phyloP scores from a whole-genome alignment of 1,284 basidiomycete genomes.

The Sanghuangporus weigelae region DNA sequence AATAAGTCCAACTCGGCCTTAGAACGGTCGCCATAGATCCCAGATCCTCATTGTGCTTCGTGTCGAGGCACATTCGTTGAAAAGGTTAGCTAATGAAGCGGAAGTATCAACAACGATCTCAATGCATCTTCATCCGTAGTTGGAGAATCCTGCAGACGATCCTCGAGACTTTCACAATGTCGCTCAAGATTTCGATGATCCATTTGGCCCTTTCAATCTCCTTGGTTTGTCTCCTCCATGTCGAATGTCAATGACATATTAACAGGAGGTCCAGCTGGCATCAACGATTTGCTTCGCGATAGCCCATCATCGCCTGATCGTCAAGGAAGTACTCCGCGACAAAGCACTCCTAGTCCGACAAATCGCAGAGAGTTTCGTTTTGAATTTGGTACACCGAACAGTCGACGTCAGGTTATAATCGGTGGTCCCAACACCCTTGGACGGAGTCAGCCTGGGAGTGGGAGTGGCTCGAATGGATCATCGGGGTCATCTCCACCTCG shows the following conservation, averaged over 20 bases:
- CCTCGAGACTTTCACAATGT: slow-evolving; percentile 54
- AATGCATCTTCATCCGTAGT: slow-evolving; percentile 34
- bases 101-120: slow-evolving; percentile 1
- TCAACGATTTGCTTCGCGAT: slow-evolving; percentile 5
- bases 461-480: slow-evolving; percentile 17
- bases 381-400: slow-evolving; percentile 33
- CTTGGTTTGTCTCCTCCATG: background rate
- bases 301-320: background rate
- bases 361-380: slow-evolving; percentile 30
- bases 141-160: slow-evolving; percentile 68
- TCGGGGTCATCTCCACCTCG: slow-evolving; percentile 19
- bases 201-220: background rate
- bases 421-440: slow-evolving; percentile 35
- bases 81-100: slow-evolving; percentile 41
- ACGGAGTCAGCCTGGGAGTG: slow-evolving; percentile 19
- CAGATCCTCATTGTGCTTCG: slow-evolving; percentile 70
- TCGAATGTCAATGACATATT: background rate
- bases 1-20: background rate
- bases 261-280: background rate
- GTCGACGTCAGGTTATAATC: slow-evolving; percentile 38
- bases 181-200: slow-evolving; percentile 17
- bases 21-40: slow-evolving; percentile 40
- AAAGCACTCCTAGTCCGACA: slow-evolving; percentile 24
- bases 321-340: slow-evolving; percentile 5
- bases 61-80: slow-evolving; percentile 73